phyloP scores from a whole-genome alignment of 768 basidiomycete species.

The Chlorophyllum brunneum region DNA sequence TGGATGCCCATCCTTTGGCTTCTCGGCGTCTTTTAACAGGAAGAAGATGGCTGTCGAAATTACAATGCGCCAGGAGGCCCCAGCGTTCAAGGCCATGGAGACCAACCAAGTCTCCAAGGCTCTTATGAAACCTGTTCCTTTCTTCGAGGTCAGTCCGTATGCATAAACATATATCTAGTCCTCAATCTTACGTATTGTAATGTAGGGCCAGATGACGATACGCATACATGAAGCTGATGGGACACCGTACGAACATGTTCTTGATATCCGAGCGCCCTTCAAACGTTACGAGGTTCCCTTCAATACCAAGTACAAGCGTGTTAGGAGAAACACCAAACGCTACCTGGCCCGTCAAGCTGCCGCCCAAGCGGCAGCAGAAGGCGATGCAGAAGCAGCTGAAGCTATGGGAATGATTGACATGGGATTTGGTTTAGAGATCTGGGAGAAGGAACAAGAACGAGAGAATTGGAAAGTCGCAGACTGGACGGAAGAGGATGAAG shows the following conservation, averaged over 20 bases:
- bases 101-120: slow-evolving; percentile 63
- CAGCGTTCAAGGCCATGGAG: slow-evolving; percentile 70
- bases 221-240: slow-evolving; percentile 99
- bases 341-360: slow-evolving; percentile 91
- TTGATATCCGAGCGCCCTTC: slow-evolving; percentile 82
- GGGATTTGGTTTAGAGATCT: slow-evolving; percentile 89
- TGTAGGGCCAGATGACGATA: slow-evolving; percentile 93
- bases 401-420: slow-evolving; percentile 93
- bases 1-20: slow-evolving; percentile 89
- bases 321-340: slow-evolving; percentile 94
- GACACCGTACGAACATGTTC: slow-evolving; percentile 96
- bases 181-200: slow-evolving; percentile 4
- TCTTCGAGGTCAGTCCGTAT: slow-evolving; percentile 70
- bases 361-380: slow-evolving; percentile 89
- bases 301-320: slow-evolving; percentile 97
- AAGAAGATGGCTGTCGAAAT: slow-evolving; percentile 99
- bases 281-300: slow-evolving; percentile 98
- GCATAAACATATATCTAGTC: neutral
- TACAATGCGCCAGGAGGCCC: slow-evolving; percentile 84
- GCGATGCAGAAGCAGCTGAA: slow-evolving; percentile 88
- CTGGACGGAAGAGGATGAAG: slow-evolving; percentile 97
- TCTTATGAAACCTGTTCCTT: slow-evolving; percentile 75
- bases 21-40: slow-evolving; percentile 89
- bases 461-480: slow-evolving; percentile 96
- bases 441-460: slow-evolving; percentile 93